Evolutionary conservation across 495 filamentous ascomycete species (phyloP).

Genomic region (Thozetella sp.): DNA sequence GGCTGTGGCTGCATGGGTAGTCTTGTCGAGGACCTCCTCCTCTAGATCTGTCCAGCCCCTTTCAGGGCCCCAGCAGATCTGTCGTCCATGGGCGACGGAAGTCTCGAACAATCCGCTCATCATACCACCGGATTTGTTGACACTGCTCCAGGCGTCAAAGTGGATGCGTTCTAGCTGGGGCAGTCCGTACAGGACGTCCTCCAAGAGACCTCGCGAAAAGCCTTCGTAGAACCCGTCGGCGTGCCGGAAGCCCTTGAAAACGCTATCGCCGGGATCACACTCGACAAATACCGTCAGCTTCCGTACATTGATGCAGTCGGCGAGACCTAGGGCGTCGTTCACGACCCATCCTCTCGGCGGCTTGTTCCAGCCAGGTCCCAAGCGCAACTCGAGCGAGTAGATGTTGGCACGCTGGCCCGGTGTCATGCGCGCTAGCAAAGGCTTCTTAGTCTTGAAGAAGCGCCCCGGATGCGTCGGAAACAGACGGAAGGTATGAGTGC

Average conservation of each 20-base stretch:
- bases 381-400: conserved; percentile 70
- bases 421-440: conserved; percentile 67
- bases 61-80: conserved; percentile 70
- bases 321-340: conserved; percentile 63
- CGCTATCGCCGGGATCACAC: conserved; percentile 71
- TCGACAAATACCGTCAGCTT: conserved; percentile 77
- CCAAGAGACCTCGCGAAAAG: conserved; percentile 65
- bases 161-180: conserved; percentile 64
- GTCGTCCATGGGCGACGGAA: conserved; percentile 47
- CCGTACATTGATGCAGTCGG: conserved; percentile 60
- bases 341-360: conserved; percentile 77
- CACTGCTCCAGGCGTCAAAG: conserved; percentile 75
- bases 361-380: conserved; percentile 79
- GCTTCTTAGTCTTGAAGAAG: conserved; percentile 62
- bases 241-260: conserved; percentile 74
- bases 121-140: conserved; percentile 68
- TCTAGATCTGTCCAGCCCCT: conserved; percentile 62
- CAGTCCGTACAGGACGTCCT: conserved; percentile 58
- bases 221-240: conserved; percentile 72
- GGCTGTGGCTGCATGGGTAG: not conserved
- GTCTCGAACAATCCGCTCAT: conserved; percentile 69
- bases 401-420: conserved; percentile 65
- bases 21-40: conserved; percentile 15
- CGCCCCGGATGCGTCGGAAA: conserved; percentile 74
- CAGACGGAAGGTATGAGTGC: conserved; percentile 72